Conservation (phyloP, 305 asterid genomes). For the Fraxinus baroniana region DNA sequence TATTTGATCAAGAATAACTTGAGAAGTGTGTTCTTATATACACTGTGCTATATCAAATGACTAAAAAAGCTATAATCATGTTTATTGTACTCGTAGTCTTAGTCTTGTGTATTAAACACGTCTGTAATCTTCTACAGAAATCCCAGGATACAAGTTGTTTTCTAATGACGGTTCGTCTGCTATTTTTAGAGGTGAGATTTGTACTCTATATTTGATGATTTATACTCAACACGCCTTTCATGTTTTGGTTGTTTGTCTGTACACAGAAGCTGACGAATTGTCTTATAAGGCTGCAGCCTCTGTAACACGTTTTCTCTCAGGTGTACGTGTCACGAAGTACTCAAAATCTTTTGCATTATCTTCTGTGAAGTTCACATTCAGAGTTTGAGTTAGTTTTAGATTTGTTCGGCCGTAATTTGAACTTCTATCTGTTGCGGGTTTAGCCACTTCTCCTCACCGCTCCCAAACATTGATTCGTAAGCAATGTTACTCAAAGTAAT, state of each 20-base stretch:
- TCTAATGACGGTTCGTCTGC: conserved; percentile 18
- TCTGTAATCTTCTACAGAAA: conserved; percentile 8
- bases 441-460: neutral
- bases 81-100: neutral
- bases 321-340: conserved; percentile 4
- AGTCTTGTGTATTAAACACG: neutral
- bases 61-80: neutral
- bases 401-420: neutral
- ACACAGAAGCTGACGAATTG: conserved; percentile 30
- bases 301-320: conserved; percentile 28
- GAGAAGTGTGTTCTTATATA: neutral
- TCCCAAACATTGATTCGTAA: neutral
- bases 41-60: neutral
- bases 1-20: neutral
- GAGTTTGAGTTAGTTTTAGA: neutral
- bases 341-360: neutral
- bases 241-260: conserved; percentile 36
- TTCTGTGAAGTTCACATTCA: neutral
- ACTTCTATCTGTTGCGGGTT: neutral
- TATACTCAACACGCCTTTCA: conserved; percentile 27
- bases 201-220: conserved; percentile 13
- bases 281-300: conserved; percentile 22
- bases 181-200: conserved; percentile 35
- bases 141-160: conserved; percentile 24
- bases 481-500: neutral